A percentile compares a stretch with the other conserved stretches of the same genome.
phyloP scores from a whole-genome alignment of 2,329 filamentous ascomycete genomes.

The Colletotrichum musicola region DNA sequence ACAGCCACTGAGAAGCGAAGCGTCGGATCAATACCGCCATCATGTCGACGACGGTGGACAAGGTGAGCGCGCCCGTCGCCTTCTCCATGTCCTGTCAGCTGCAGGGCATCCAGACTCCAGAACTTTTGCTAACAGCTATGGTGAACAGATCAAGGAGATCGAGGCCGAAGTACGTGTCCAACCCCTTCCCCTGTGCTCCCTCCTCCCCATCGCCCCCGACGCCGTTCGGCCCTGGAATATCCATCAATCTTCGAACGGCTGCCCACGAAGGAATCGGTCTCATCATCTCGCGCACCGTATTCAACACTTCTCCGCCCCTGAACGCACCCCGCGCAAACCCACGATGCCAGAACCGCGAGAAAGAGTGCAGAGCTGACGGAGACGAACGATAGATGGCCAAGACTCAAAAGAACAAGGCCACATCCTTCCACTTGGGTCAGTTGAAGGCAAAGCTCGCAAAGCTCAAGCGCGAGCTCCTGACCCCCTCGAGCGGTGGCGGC shows the following conservation, averaged over 20 bases:
- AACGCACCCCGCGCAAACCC: too few relatives aligned
- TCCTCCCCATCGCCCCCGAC: not conserved
- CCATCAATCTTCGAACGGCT: too few relatives aligned
- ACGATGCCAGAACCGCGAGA: not conserved
- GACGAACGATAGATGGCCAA: conserved; percentile 79
- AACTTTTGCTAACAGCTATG: conserved; percentile 47
- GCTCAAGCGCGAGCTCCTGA: conserved; percentile 94
- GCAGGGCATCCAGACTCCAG: not conserved
- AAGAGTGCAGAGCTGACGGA: conserved; percentile 7
- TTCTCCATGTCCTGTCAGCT: not conserved
- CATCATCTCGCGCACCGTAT: too few relatives aligned
- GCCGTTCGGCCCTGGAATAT: too few relatives aligned
- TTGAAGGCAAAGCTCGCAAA: conserved; percentile 98
- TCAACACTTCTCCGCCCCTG: too few relatives aligned
- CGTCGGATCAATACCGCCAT: conserved; percentile 54
- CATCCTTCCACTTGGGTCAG: conserved; percentile 93
- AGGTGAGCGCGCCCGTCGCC: conserved; percentile 67
- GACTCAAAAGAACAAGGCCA: conserved; percentile 98
- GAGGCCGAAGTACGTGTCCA: conserved; percentile 83
- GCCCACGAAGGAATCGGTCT: too few relatives aligned
- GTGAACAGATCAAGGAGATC: conserved; percentile 88
- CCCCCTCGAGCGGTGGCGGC: conserved; percentile 85
- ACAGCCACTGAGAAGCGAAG: not conserved
- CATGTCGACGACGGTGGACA: conserved; percentile 98
- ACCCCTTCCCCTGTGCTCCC: conserved; percentile 28